Conservation (phyloP, 352 stramenopile genomes). For the Phytophthora citricola region DNA sequence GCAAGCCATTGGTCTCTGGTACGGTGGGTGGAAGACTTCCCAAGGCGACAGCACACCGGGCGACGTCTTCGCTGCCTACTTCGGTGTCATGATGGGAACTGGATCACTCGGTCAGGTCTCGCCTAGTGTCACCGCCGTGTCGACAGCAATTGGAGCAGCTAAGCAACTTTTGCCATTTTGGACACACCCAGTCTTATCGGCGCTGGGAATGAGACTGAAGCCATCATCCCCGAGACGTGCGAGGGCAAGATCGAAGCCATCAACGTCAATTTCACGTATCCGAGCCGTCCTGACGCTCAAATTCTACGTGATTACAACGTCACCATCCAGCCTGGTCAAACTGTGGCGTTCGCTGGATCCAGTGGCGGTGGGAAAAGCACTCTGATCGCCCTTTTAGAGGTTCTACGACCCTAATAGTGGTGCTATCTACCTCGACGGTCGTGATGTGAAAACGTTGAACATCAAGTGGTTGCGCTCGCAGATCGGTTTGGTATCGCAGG, state of each 20-base stretch:
- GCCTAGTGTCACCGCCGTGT: conserved; percentile 51
- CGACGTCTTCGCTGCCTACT: conserved; percentile 56
- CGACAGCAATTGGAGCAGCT: conserved; percentile 42
- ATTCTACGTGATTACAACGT: conserved; percentile 89
- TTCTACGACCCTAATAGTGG: conserved; percentile 82
- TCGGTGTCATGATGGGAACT: conserved; percentile 53
- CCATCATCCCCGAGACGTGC: conserved; percentile 41
- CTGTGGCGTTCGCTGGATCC: conserved; percentile 89
- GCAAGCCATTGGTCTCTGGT: conserved; percentile 60
- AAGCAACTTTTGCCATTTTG: conserved; percentile 49
- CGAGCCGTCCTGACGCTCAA: conserved; percentile 55
- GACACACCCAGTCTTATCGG: conserved; percentile 58
- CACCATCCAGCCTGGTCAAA: conserved; percentile 64
- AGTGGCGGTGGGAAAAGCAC: conserved; percentile 91
- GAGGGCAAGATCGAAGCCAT: conserved; percentile 59
- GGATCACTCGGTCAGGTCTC: conserved; percentile 52
- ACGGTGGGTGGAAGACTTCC: conserved; percentile 55
- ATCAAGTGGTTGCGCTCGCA: conserved; percentile 68
- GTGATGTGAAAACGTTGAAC: conserved; percentile 69
- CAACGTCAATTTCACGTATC: conserved; percentile 82
- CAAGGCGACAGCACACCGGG: conserved; percentile 39
- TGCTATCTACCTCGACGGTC: conserved; percentile 75
- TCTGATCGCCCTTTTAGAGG: conserved; percentile 74
- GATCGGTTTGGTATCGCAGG: conserved; percentile 73
- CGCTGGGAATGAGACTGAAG: conserved; percentile 42